These are phyloP conservation scores for Protomyces inundatus DNA, from an alignment of 1,139 yeast genomes.

Conservation along the genomic window DNA sequence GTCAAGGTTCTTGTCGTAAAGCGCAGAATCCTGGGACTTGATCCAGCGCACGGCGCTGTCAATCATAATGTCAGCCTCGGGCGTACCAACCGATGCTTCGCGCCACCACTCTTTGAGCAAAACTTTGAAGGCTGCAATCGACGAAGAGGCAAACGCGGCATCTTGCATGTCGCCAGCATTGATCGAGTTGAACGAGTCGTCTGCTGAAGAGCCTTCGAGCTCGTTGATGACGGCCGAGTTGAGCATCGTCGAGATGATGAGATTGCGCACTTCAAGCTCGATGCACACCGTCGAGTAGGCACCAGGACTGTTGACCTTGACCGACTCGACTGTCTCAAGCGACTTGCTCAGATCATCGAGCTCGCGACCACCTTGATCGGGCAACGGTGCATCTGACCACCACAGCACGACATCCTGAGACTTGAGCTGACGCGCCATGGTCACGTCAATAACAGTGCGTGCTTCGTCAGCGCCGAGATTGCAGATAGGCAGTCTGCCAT, in stretches of 20 bases:
- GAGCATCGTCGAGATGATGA: conserved; percentile 77
- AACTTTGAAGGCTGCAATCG: conserved; percentile 56
- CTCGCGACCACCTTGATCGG: conserved; percentile 84
- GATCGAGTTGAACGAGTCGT: conserved; percentile 40
- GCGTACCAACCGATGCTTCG: conserved; percentile 63
- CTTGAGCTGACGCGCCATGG: conserved; percentile 71
- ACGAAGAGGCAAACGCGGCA: conserved; percentile 55
- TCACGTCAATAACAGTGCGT: conserved; percentile 75
- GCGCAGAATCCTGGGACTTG: conserved; percentile 61
- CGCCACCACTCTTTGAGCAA: conserved; percentile 94
- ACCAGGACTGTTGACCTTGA: conserved; percentile 72
- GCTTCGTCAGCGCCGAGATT: conserved; percentile 72
- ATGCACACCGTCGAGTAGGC: conserved; percentile 72
- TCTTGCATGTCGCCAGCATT: conserved; percentile 36
- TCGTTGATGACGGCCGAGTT: conserved; percentile 80
- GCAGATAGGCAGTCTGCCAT: conserved; percentile 79
- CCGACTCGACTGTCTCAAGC: conserved; percentile 63
- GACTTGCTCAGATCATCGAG: conserved; percentile 48
- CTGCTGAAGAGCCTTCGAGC: conserved; percentile 73
- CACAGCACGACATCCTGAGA: conserved; percentile 69
- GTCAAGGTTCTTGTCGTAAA: conserved; percentile 74
- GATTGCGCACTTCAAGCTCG: conserved; percentile 71
- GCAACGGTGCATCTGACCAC: conserved; percentile 83
- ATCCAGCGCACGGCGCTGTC: conserved; percentile 85
- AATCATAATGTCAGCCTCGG: conserved; percentile 78